Conservation (phyloP, 2,329 filamentous ascomycete species). For the Colletotrichum sp. region DNA sequence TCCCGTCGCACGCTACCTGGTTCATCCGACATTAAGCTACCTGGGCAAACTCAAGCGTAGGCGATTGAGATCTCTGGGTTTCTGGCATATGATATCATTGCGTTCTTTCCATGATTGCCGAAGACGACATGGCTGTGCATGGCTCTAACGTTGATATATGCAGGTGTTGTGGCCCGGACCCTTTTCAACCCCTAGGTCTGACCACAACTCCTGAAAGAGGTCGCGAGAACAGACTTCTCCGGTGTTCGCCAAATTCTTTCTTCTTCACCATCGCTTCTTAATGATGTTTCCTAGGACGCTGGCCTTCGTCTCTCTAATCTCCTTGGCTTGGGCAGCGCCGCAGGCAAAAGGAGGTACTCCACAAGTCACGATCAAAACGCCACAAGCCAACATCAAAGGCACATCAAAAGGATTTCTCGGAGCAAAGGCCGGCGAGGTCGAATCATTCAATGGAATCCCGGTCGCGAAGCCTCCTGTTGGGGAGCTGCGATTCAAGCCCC, state of each 20-base stretch:
- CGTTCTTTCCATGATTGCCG: background rate
- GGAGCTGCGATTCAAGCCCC: constrained; percentile 49
- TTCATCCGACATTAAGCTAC: constrained; percentile 4
- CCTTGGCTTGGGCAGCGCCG: background rate
- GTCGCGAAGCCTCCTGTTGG: constrained; percentile 62
- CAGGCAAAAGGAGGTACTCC: background rate
- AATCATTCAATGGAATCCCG: constrained; percentile 62
- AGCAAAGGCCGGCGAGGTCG: constrained; percentile 38
- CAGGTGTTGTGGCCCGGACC: background rate
- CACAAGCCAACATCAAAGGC: constrained; percentile 8
- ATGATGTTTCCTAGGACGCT: background rate
- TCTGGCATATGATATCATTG: constrained; percentile 11
- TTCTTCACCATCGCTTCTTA: background rate
- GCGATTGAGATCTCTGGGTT: background rate
- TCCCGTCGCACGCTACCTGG: background rate
- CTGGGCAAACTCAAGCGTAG: background rate
- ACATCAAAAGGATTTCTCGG: constrained; percentile 8
- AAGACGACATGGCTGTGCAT: background rate
- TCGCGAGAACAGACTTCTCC: background rate
- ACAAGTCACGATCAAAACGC: constrained; percentile 6
- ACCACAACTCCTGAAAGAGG: background rate
- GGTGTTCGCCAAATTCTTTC: background rate
- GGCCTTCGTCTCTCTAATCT: background rate
- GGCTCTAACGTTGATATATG: background rate
- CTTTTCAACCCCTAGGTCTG: background rate